Evolutionary conservation across 2,329 filamentous ascomycete genomes (phyloP).

Genomic region (Nannizzia gypsea): DNA sequence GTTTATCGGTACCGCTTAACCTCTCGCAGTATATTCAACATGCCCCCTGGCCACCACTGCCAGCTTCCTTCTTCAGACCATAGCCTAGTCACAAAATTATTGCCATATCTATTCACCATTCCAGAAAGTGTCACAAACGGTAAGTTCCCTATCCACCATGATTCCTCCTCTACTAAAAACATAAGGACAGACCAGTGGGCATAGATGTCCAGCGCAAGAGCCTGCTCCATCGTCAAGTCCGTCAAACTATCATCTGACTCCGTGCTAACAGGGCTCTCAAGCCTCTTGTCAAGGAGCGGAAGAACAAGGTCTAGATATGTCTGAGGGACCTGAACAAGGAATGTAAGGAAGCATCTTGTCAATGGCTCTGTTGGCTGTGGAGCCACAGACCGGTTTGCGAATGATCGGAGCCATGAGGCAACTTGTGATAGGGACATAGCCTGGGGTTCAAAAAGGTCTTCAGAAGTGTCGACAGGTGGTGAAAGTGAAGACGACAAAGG

Average conservation of each 20-base stretch:
- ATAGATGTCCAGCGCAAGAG: conserved; percentile 17
- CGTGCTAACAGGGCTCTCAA: background rate
- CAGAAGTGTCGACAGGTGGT: background rate
- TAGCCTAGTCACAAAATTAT: conserved; percentile 3
- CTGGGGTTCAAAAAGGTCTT: conserved; percentile 3
- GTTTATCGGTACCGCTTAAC: conserved; percentile 4
- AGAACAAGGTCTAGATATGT: conserved; percentile 7
- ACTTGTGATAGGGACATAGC: background rate
- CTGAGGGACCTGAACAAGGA: conserved; percentile 5
- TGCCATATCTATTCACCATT: conserved; percentile 16
- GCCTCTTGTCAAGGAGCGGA: conserved; percentile 7
- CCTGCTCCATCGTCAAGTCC: conserved; percentile 13
- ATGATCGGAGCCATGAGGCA: conserved; percentile 6
- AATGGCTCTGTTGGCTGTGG: conserved; percentile 7
- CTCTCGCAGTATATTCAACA: conserved; percentile 7
- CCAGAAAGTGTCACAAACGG: conserved; percentile 14
- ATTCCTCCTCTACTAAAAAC: conserved; percentile 18
- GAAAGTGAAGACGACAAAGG: background rate
- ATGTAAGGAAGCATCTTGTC: conserved; percentile 5
- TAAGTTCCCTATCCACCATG: conserved; percentile 18
- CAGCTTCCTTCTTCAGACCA: background rate
- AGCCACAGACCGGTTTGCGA: conserved; percentile 2
- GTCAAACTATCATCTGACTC: background rate
- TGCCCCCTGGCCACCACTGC: conserved; percentile 9
- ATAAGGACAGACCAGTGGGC: conserved; percentile 18